Evolutionary conservation across 495 filamentous ascomycete genomes (phyloP), one percentile per base, ranked within the genome.

Genomic region (Aspergillus steynii): DNA sequence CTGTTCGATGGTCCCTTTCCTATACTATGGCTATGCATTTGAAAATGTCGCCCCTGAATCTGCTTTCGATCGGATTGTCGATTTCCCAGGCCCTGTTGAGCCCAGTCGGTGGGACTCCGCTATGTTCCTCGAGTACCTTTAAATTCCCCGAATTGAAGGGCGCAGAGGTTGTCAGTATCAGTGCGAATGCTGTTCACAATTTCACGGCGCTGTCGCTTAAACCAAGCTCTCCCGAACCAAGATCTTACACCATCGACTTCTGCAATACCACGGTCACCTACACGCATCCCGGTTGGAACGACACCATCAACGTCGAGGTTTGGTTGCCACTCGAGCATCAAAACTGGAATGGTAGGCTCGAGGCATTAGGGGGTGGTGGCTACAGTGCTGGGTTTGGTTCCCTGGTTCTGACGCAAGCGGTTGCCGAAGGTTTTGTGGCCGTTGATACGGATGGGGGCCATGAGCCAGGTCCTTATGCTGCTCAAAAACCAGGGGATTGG

Each of bases 261-360:
- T 83, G 79, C 66, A 73, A 80, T 57, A 67, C 80, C 31, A 78
- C 71, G 3, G 68, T 82, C 0, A 69, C 72, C 0, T 73, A 78
- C 65, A 82, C 75, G 0, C 79, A 82, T 59, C 73, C 76, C 0
- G 79, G 77, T 1, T 58, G 69, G 47, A 57, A 72, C 31, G 76
- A 82, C 55, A 61, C 26, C 4, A 63, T 82, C n/a, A 57, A 61
- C 26, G 72, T 72, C 12, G 60, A 72, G 29, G 59, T 76, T 6
- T 75, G 72, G 67, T 70, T 83, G 0, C 80, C 79, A 0, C 49
- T 71, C 4, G 31, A 34, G 5, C 31, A 3, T 3, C 54, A 70
- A 3, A 50, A 29, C 7, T 82, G 79, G 80, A 82, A 82, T 53
- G 71, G 65, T 2, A 64, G 76, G 3, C 64, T 82, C 25, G 67